A percentile compares a stretch with the other conserved stretches of the same genome.
Conservation (phyloP, 176 grass and related monocot species). For the Neostapfia colusana region DNA sequence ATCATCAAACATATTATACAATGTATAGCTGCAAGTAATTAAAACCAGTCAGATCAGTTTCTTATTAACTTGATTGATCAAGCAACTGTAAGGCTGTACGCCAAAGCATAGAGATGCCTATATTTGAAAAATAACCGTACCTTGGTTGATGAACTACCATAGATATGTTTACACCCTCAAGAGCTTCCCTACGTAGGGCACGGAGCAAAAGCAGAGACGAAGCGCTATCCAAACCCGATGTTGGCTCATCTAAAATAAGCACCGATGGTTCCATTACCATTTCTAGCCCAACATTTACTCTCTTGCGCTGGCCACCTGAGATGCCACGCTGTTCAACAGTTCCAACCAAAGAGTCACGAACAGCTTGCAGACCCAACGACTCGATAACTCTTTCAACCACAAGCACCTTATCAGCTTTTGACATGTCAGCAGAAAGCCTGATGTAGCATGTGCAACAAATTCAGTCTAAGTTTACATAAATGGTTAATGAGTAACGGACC, state of each 20-base stretch:
- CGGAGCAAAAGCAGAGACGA: conserved; percentile 78
- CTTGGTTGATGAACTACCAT: conserved; percentile 98
- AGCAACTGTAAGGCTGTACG: neutral
- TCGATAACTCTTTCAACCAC: conserved; percentile 94
- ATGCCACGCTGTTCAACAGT: conserved; percentile 90
- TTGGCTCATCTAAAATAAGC: conserved; percentile 85
- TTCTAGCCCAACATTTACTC: conserved; percentile 91
- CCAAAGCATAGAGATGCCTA: neutral
- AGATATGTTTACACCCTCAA: conserved; percentile 89
- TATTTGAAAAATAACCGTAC: conserved; percentile 37
- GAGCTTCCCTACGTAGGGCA: conserved; percentile 73
- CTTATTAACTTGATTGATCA: neutral
- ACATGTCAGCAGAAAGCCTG: conserved; percentile 77
- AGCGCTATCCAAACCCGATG: conserved; percentile 87
- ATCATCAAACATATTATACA: conserved; percentile 87
- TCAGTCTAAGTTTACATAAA: conserved; percentile 14
- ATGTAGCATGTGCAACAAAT: neutral
- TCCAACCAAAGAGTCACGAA: conserved; percentile 85
- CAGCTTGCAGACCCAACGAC: conserved; percentile 67
- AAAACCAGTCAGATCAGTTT: neutral
- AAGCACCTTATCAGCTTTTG: conserved; percentile 88
- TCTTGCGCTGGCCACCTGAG: conserved; percentile 86
- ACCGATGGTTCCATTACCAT: conserved; percentile 97
- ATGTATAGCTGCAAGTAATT: conserved; percentile 60
- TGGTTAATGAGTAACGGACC: neutral